Base-by-base conservation (phyloP, 345 rosid species). In the Eucalyptus marginata region DNA sequence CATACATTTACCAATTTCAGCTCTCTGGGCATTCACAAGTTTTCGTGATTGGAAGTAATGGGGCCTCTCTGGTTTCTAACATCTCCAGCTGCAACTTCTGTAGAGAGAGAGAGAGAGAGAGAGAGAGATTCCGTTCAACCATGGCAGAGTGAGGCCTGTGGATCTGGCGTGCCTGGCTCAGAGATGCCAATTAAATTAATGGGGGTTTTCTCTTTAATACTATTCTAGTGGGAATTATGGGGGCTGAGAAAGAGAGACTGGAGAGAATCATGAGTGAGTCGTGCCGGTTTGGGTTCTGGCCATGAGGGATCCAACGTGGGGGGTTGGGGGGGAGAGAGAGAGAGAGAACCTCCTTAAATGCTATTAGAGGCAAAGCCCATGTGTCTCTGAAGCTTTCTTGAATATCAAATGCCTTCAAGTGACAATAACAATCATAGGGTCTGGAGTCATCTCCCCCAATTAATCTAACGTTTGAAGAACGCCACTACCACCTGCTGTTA, bases 131-230 rank as follows among this genome's bases (percentile, higher is more conserved):
- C 94, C 94, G 86, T 91, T 95, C 95, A 92, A 91, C 92, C 88
- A 92, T 88, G 92, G 92, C 92, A 90, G 92, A 40, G 90, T 87
- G 91, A 90, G 91, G 89, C 83, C 87, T 86, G 90, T 89, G 89
- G 95, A 93, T 95, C 96, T 93, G 94, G 88, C 89, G 92, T 90
- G 91, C 88, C 88, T 71, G 87, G 87, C 94, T 87, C 94, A 92
- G 92, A 88, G 66, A n/a, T 40, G 50, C 86, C 86, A 56, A 80
- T 49, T 49, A 90, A 79, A 88, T 90, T 66, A 86, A 90, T 88
- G 47, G 47, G 84, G 84, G 29, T 76, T 76, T 71, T 40, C 12
- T 20, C 47, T 76, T 76, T 76, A 40, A 20, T 76, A 40, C 47
- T 76, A 76, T 76, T 76, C 44, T 76, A 76, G 84, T 40, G 47